Base-by-base conservation (phyloP, 495 filamentous ascomycete genomes). In the Aspergillus kassunensis region DNA sequence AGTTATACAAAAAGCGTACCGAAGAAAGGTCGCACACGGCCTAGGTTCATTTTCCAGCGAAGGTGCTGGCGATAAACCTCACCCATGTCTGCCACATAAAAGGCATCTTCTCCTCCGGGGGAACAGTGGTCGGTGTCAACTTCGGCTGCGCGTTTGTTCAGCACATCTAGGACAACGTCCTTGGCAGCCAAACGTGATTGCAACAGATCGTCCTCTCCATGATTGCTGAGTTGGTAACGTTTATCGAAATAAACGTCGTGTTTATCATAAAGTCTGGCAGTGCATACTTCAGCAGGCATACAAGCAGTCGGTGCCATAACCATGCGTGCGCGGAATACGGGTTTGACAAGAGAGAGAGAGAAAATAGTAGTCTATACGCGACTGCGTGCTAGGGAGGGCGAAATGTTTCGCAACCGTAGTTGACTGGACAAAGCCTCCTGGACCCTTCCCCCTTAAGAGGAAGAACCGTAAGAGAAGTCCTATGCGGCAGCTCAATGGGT, bases 31-130 rank as follows among this genome's bases (percentile, higher is more conserved):
- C 91, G 93, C 68, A 99, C 89, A 57, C 91, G 82, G 50, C 85
- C 80, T 67, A 99, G 73, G 65, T 96, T 95, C 76, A 85, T 76
- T 80, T 96, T 97, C 95, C 93, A 99, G 67, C 91, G 85, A 71
- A 97, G 78, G 64, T 97, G 93, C 81, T 99, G 93, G 66, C 93
- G 89, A 75, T 97, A 97, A 56, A 97, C 88, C 75, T 97, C 92
- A 65, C 95, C 93, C 71, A 99, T 84, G 74, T 99, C 93, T 56
- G 88, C 91, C 54, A 99, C 95, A 69, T 96, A 97, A 70, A 97
- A 99, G 25, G 93, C 83, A 77, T 97, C 93, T 71, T 97, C 93
- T 51, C 89, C 91, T 50, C 95, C 95, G 25, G 89, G 79, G 44
- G 85, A 88, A 69, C 95, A 97, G 51, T 70, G 73, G 58, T 97